These are phyloP conservation scores for Syzygium syzygioides DNA, from an alignment of 441 rosid species.

Conservation along the genomic window DNA sequence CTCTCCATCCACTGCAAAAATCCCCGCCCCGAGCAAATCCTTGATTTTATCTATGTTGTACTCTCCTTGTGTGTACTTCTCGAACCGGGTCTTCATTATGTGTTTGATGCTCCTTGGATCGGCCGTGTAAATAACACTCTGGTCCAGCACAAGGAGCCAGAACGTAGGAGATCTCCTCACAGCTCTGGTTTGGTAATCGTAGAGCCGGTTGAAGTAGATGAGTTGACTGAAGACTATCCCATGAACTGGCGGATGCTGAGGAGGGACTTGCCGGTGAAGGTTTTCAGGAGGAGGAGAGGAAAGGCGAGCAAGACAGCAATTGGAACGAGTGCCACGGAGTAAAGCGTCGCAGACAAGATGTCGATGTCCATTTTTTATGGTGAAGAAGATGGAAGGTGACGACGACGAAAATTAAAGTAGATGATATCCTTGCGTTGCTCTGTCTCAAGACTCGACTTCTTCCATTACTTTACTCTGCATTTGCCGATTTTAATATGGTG, in stretches of 20 bases:
- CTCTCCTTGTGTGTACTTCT: constrained; percentile 38
- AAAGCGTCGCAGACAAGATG: constrained; percentile 14
- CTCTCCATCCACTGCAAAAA: constrained; percentile 65
- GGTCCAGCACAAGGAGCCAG: constrained; percentile 37
- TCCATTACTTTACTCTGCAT: background rate
- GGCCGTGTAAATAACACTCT: constrained; percentile 41
- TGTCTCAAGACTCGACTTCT: background rate
- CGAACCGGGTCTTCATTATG: constrained; percentile 44
- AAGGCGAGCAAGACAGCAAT: constrained; percentile 15
- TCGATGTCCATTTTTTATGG: constrained; percentile 19
- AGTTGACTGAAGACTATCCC: constrained; percentile 47
- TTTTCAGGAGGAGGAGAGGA: constrained; percentile 17
- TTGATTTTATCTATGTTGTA: constrained; percentile 10
- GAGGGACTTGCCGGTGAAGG: constrained; percentile 46
- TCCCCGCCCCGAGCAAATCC: constrained; percentile 66
- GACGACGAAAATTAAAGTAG: background rate
- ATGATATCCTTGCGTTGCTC: background rate
- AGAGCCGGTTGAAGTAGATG: constrained; percentile 37
- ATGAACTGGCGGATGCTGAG: constrained; percentile 39
- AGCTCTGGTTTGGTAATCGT: constrained; percentile 42
- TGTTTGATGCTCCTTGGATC: constrained; percentile 61
- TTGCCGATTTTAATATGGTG: background rate
- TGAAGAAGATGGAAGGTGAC: background rate
- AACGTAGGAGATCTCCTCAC: constrained; percentile 36
- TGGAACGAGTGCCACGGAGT: constrained; percentile 8